Evolutionary conservation across 768 basidiomycete species (phyloP), one percentile per base, ranked within the genome.

Genomic region (Rhizopogon roseolus): DNA sequence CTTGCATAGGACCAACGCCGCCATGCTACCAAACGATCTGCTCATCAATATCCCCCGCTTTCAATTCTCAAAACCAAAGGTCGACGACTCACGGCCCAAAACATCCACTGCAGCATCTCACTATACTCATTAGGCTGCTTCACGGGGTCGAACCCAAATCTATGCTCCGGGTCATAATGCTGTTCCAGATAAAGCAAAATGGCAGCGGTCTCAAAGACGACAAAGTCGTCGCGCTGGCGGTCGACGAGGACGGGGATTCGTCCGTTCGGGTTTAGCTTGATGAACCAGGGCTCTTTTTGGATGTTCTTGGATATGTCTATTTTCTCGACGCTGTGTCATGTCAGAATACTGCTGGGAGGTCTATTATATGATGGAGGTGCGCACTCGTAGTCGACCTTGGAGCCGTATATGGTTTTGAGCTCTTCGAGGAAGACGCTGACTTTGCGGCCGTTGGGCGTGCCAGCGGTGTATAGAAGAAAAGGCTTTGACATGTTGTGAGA

Each of bases 401-500:
- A 16, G 14, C 73, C 74, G 51, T 76, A 76, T 4, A 65, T 64
- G 0, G 64, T 59, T 57, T 76, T 75, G 41, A 87, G 78, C 61
- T 87, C 86, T 61, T 86, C 84, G n/a, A 85, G 74, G 45, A 79
- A 70, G 49, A 80, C 70, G 1, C 79, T 76, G n/a, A 74, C 70
- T 59, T 80, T 75, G 54, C 63, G 63, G 13, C 81, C 82, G 65
- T 86, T 86, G 2, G 84, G 83, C 1, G 83, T 85, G 2, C 68
- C 64, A 9, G 63, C 71, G 4, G 80, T 80, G 66, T 81, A 83
- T 17, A 85, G 69, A n/a, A 73, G 40, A 53, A 81, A 52, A 16
- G 53, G 68, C n/a, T 73, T 74, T 56, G 76, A 75, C 50, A 62
- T 52, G 3, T 25, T 49, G 14, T 27, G 28, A 52, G 38, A 11